These are phyloP conservation scores for Withania somnifera DNA, from an alignment of 305 asterid genomes.

Conservation along the genomic window DNA sequence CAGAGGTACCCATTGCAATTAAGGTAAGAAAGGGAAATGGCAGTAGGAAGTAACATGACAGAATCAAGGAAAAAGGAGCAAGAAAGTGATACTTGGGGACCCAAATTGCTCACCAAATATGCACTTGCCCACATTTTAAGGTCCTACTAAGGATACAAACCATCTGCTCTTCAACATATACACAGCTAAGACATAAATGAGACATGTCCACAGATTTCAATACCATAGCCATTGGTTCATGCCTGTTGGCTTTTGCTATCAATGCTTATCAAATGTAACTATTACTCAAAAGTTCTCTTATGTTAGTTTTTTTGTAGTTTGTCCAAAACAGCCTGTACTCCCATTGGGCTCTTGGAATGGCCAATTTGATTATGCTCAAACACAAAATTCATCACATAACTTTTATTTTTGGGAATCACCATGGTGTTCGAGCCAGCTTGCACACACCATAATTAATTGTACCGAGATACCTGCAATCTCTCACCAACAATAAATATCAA, in stretches of 20 bases:
- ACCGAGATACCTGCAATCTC: no score
- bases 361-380: background rate
- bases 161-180: background rate
- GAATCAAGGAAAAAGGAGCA: background rate
- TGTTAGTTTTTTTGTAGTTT: no score
- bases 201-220: background rate
- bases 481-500: no score
- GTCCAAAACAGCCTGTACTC: conserved; percentile 3
- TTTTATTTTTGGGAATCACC: no score
- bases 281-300: no score
- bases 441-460: no score
- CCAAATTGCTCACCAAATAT: conserved; percentile 24
- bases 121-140: conserved; percentile 18
- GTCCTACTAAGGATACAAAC: conserved; percentile 11
- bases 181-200: conserved; percentile 2
- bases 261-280: background rate
- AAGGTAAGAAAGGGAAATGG: conserved; percentile 9
- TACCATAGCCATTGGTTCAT: background rate
- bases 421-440: no score
- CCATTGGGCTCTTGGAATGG: background rate
- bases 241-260: background rate
- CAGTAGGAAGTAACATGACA: conserved; percentile 6
- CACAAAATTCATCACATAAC: no score
- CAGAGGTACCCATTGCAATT: background rate
- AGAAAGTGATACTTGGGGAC: conserved; percentile 29